Evolutionary conservation across 2,329 filamentous ascomycete genomes (phyloP), one percentile per base, ranked within the genome.

Genomic region (Tolypocladium pustulatum): DNA sequence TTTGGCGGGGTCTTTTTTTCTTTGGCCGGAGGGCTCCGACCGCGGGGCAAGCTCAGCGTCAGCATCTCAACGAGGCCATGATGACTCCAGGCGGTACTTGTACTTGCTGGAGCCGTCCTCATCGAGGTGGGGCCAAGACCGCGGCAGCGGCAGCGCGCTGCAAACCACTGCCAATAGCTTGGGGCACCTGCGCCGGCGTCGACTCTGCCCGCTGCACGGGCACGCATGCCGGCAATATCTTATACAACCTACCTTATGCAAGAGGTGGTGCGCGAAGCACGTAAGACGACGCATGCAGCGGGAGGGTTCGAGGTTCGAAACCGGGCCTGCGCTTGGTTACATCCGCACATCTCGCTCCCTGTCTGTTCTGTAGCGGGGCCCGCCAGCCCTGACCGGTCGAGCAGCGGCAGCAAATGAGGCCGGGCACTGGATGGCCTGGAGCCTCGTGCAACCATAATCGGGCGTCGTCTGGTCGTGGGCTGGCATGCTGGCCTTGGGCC

Each of bases 1-100:
- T n/a, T 22, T 81, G 66, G 60, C 57, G 57, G 55, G 43, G 57
- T 38, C 54, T 2, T 17, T 46, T 43, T 43, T 34, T 34, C 32
- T 34, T n/a, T 15, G 27, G 22, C 2, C 34, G 37, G 40, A 17
- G 52, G 37, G 27, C 51, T 52, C 51, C 53, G 38, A 54, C 36
- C 57, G 37, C 66, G 27, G 38, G 53, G 54, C 54, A 54, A 43
- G 27, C 46, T 51, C 46, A 51, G 41, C 22, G 22, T 37, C 10
- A n/a, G n/a, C n/a, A n/a, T 37, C 36, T 8, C 36, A 37, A 8
- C 36, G 2, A 17, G 3, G 37, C 13, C 37, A 17, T 38, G 38
- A n/a, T 2, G 38, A 20, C 46, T 5, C 17, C 46, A 10, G 17
- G 27, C 46, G 46, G 46, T 51, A 32, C 46, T 51, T 51, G 46